These are phyloP conservation scores for Metroxylon sagu DNA, from an alignment of 176 grass and related monocot species.

Conservation along the genomic window DNA sequence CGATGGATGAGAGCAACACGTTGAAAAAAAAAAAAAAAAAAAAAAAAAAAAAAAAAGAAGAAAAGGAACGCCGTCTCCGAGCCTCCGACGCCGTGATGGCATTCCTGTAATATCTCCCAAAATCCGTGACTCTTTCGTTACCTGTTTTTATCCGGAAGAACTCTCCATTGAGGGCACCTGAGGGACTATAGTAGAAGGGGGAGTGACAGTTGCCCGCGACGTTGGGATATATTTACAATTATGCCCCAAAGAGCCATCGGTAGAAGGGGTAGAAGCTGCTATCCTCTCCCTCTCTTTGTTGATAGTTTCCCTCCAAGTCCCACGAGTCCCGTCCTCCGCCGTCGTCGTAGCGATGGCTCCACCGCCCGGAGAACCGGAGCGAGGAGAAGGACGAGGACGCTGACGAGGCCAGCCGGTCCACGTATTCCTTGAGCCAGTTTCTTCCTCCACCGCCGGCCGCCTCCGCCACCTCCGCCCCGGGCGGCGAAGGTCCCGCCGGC, in stretches of 20 bases:
- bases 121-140: background rate
- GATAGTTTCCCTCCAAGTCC: constrained; percentile 47
- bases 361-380: constrained; percentile 34
- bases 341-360: constrained; percentile 50
- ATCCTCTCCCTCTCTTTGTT: constrained; percentile 37
- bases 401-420: constrained; percentile 32
- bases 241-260: constrained; percentile 65
- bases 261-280: constrained; percentile 42
- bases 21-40: too few species aligned
- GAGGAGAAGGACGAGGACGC: constrained; percentile 68
- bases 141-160: background rate
- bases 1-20: too few species aligned
- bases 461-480: background rate
- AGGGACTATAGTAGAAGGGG: too few species aligned
- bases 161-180: background rate
- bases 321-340: constrained; percentile 45
- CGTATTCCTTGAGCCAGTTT: constrained; percentile 31
- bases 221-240: background rate
- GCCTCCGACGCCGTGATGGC: too few species aligned
- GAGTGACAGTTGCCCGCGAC: too few species aligned
- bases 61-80: too few species aligned
- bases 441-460: constrained; percentile 1
- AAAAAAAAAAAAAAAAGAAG: too few species aligned
- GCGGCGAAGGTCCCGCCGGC: constrained; percentile 3
- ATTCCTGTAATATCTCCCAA: too few species aligned